Base-by-base conservation (phyloP, 495 filamentous ascomycete species). In the Paragyromitra xinjiangensis region DNA sequence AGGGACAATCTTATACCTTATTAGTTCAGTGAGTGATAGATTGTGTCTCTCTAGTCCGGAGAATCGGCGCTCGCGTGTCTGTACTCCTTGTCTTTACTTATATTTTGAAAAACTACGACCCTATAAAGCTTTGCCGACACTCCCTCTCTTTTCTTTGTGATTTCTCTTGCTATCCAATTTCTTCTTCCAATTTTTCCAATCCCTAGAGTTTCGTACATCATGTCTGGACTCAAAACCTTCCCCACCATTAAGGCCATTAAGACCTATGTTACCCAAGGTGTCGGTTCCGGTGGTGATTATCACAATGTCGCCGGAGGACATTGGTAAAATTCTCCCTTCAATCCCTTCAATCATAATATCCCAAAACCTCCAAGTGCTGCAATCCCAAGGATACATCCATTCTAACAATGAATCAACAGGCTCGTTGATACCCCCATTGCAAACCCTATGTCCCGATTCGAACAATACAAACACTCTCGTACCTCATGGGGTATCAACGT, bases 401-500 rank as follows among this genome's bases (percentile, higher is more conserved):
- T 51, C 29, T 64, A 64, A 64, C 11, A 39, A 7, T 40, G 58
- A 3, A 40, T 7, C 6, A 14, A 16, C 68, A 90, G 88, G 94
- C 85, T 97, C 78, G 90, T 97, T 80, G 94, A 97, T 83, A 90
- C 91, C 71, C 90, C 93, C 72, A 97, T 97, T 82, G 92, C 94
- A 0, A 97, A 93, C 14, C 94, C 94, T 0, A 96, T 95, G 89
- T 94, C 94, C 50, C 86, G 88, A 80, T 97, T 93, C 88, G 92
- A 94, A 72, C 85, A 95, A 78, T 97, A 97, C 84, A 89, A 94
- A 61, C 88, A 90, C 55, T 96, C 94, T 44, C 86, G 94, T 67
- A 97, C 94, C 50, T 94, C 91, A 79, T 97, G 94, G 93, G 94
- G 94, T 34, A 97, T 97, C 87, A 97, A 97, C 78, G 94, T 97